These are phyloP conservation scores for Salvia miltiorrhiza DNA, from an alignment of 257 asterid genomes.

Conservation along the genomic window DNA sequence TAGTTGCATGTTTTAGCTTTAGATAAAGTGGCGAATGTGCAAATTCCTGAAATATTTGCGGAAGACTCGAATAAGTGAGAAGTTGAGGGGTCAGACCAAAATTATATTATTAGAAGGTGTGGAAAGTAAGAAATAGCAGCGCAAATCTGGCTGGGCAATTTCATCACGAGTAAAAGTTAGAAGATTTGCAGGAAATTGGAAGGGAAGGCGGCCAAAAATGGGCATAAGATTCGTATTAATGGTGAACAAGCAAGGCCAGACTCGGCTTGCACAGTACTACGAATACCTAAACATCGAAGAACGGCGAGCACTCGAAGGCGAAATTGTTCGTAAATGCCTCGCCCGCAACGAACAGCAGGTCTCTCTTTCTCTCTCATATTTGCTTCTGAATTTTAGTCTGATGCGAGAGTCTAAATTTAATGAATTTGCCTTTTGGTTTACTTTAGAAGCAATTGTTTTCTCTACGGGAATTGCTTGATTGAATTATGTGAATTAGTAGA, in stretches of 20 bases:
- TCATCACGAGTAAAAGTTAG: neutral
- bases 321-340: conserved; percentile 97
- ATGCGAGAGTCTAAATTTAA: neutral
- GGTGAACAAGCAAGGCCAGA: conserved; percentile 99
- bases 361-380: neutral
- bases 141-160: neutral
- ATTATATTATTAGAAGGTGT: neutral
- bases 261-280: conserved; percentile 92
- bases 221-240: conserved; percentile 91
- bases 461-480: neutral
- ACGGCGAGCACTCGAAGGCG: conserved; percentile 98
- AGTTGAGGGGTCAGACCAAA: neutral
- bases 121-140: neutral
- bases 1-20: too few relatives aligned
- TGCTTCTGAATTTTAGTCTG: neutral
- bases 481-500: neutral
- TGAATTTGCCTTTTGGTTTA: neutral
- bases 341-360: conserved; percentile 94
- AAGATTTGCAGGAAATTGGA: conserved; percentile 18
- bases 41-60: neutral
- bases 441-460: neutral
- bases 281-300: conserved; percentile 89
- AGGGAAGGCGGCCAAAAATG: conserved; percentile 33
- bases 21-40: too few relatives aligned
- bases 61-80: neutral